Percentiles rank a stretch among this genome's conserved stretches.
These are phyloP conservation scores for Pseudoneurospora amorphoporcata DNA, from an alignment of 495 filamentous ascomycete genomes.

Conservation along the genomic window DNA sequence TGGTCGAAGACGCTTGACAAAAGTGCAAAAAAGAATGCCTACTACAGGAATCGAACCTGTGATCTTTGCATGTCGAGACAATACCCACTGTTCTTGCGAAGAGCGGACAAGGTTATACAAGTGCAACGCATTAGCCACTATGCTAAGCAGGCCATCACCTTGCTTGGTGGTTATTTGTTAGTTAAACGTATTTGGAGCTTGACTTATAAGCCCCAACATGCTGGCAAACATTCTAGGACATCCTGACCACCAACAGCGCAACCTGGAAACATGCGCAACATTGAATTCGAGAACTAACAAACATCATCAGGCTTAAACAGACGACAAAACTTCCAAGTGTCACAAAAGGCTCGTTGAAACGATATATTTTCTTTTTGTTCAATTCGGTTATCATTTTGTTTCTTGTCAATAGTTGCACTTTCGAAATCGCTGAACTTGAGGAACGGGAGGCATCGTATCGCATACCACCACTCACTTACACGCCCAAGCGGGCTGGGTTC, in stretches of 20 bases:
- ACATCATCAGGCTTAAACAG: no score
- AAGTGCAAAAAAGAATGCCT: slow-evolving; percentile 4
- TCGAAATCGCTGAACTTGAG: no score
- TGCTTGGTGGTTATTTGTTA: background rate
- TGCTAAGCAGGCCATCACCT: slow-evolving; percentile 16
- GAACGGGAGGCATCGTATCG: background rate
- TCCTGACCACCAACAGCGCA: background rate
- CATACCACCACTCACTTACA: background rate
- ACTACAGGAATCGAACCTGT: slow-evolving; percentile 24
- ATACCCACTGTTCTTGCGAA: background rate
- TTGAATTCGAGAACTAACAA: no score
- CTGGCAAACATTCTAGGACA: background rate
- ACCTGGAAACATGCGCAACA: no score
- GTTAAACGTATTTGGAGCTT: background rate
- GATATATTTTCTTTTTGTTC: no score
- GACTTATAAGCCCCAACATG: background rate
- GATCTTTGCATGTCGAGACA: slow-evolving; percentile 19
- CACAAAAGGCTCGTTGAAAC: no score
- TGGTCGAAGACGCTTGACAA: background rate
- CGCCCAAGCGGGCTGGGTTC: no score
- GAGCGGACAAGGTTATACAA: slow-evolving; percentile 16
- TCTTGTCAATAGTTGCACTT: no score
- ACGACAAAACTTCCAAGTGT: no score
- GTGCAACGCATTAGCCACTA: slow-evolving; percentile 27
- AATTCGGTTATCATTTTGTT: no score